Evolutionary conservation across 352 stramenopile species (phyloP).

Genomic region (Phytophthora constricta): DNA sequence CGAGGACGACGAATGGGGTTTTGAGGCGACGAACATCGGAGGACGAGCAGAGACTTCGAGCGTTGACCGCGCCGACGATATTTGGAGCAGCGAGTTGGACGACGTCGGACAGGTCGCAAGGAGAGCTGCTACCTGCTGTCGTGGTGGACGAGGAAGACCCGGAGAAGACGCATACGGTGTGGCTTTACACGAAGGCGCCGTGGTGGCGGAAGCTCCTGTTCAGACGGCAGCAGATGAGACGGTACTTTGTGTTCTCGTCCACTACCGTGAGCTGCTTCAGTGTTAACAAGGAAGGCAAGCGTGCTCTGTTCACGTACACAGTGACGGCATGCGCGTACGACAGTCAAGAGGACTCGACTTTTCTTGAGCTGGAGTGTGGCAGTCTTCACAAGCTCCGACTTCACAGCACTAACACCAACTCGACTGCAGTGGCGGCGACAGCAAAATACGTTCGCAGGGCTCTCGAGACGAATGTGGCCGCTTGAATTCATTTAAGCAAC

Average conservation of each 20-base stretch:
- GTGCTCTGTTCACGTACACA: slow-evolving; percentile 34
- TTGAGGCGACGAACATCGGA: slow-evolving; percentile 5
- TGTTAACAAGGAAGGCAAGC: slow-evolving; percentile 58
- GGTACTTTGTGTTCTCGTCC: slow-evolving; percentile 54
- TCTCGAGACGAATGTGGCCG: slow-evolving; percentile 2
- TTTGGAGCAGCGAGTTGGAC: slow-evolving; percentile 2
- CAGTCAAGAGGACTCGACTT: slow-evolving; percentile 6
- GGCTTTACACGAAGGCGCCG: slow-evolving; percentile 47
- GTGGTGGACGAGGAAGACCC: slow-evolving; percentile 28
- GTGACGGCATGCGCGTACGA: slow-evolving; percentile 36
- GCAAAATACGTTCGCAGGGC: slow-evolving; percentile 28
- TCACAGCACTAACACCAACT: slow-evolving; percentile 13
- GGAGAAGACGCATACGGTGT: slow-evolving; percentile 32
- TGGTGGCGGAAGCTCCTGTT: slow-evolving; percentile 44
- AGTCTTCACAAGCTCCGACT: slow-evolving; percentile 27
- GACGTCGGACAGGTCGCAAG: background rate
- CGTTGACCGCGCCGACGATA: slow-evolving; percentile 23
- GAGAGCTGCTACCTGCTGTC: slow-evolving; percentile 15
- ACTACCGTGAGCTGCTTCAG: slow-evolving; percentile 55
- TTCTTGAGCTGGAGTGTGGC: slow-evolving; percentile 29
- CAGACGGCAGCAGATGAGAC: slow-evolving; percentile 19
- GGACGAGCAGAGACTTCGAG: slow-evolving; percentile 24
- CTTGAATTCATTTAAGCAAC: slow-evolving; percentile 3
- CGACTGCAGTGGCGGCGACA: slow-evolving; percentile 17
- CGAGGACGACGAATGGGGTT: slow-evolving; percentile 6